A percentile compares a stretch with the other conserved stretches of the same genome.
phyloP scores from a whole-genome alignment of 148 eudicot species.

The Rhododendron simsii region DNA sequence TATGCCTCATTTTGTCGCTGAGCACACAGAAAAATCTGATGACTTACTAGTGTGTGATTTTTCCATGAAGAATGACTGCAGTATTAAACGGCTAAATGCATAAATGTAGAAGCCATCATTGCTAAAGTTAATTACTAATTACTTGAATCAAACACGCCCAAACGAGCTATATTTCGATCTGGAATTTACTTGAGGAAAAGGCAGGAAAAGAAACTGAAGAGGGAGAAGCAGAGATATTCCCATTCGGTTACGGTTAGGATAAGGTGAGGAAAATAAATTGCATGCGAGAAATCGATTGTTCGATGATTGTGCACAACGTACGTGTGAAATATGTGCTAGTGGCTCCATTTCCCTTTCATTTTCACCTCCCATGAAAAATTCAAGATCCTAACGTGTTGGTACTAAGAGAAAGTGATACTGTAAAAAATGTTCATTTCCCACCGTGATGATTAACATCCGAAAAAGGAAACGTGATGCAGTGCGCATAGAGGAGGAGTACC shows the following conservation, averaged over 20 bases:
- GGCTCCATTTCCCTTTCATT: not conserved
- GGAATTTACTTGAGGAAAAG: not conserved
- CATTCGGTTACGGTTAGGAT: not conserved
- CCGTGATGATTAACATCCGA: not conserved
- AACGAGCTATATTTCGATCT: not conserved
- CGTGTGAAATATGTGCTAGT: not conserved
- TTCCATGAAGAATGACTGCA: not conserved
- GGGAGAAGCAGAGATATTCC: not conserved
- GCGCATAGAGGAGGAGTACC: too few relatives aligned
- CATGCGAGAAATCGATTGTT: not conserved
- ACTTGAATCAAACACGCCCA: not conserved
- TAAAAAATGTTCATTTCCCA: not conserved
- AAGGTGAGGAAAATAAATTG: not conserved
- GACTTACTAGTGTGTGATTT: not conserved
- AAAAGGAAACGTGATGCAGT: not conserved
- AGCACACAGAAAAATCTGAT: not conserved
- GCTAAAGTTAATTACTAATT: not conserved
- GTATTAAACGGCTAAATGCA: not conserved
- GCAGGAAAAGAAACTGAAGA: not conserved
- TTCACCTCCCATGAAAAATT: not conserved
- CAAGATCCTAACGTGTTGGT: not conserved
- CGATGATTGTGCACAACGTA: not conserved
- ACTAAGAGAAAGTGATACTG: not conserved
- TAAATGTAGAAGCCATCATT: not conserved
- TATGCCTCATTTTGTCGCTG: not conserved